Evolutionary conservation across 2,329 filamentous ascomycete genomes (phyloP), one percentile per base, ranked within the genome.

Genomic region (Byssoonygena ceratinophila): DNA sequence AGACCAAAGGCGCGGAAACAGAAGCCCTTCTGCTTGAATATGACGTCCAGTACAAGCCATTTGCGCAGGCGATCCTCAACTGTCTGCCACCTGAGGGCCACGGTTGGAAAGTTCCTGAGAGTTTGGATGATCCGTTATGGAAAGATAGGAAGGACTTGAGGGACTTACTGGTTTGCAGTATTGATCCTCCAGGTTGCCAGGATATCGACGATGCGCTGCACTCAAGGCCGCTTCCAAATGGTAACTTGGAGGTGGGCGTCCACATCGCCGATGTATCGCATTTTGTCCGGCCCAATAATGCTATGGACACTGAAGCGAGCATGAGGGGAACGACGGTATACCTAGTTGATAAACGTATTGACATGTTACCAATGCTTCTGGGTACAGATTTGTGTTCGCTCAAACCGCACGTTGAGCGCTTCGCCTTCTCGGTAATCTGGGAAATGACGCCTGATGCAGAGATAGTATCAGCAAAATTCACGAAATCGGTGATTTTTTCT

Each of bases 181-280:
- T 98, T 63, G 92, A 98, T 66, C 92, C 92, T 46, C 81, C 88
- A 27, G 90, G 90, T 1, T 98, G 92, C 69, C 91, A 97, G 63
- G 92, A 98, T 74, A 98, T 98, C 54, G 92, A 98, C 63, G 94
- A 98, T 69, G 92, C 92, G 16, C 79, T 98, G 5, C 94, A 98
- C 68, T 90, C 92, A 5, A 79, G 83, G 55, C 76, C 78, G 47
- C 73, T 98, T 20, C 84, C 88, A 0, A 97, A 97, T 62, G 92
- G 94, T 40, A 96, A 97, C 67, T 90, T 83, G 59, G 88, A 97
- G 68, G 89, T 98, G 8, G 92, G 92, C 58, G 92, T 98, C 14
- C 94, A 98, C 69, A 98, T 98, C 68, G 94, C 92, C 25, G 92
- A 98, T 68, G 92, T 98, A n/a, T 97, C 92, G 8, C 86, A 98